A percentile compares a stretch with the other conserved stretches of the same genome.
Conservation (phyloP, 2,329 filamentous ascomycete species). For the Juglanconis sp. region DNA sequence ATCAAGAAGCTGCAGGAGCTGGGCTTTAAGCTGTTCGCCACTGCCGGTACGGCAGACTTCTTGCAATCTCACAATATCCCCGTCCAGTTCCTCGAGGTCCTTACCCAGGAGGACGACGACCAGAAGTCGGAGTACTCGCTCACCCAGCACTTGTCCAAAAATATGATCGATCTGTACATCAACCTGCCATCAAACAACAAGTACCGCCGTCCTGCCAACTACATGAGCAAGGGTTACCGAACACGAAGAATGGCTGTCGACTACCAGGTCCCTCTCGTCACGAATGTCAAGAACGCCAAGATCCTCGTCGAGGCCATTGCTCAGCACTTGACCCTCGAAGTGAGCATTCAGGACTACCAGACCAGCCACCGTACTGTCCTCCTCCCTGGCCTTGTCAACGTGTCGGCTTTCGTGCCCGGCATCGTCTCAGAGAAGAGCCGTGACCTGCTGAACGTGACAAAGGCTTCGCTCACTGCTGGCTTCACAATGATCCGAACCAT, state of each 20-base stretch:
- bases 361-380: constrained; percentile 77
- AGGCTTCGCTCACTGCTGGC: constrained; percentile 69
- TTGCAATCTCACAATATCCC: constrained; percentile 87
- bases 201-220: constrained; percentile 93
- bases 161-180: constrained; percentile 98
- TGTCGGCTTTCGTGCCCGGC: constrained; percentile 76
- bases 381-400: constrained; percentile 73
- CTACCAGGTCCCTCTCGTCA: constrained; percentile 93
- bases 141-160: constrained; percentile 94
- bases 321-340: constrained; percentile 79
- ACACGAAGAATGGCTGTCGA: constrained; percentile 98
- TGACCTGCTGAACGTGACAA: constrained; percentile 68
- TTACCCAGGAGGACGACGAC: constrained; percentile 73
- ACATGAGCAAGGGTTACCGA: constrained; percentile 96
- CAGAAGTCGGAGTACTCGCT: constrained; percentile 96
- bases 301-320: constrained; percentile 92
- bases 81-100: constrained; percentile 89
- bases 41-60: constrained; percentile 94
- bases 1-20: constrained; percentile 85
- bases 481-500: constrained; percentile 81
- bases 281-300: constrained; percentile 99
- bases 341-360: constrained; percentile 84
- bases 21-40: constrained; percentile 94
- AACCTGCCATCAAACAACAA: constrained; percentile 98
- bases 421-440: constrained; percentile 61